Base-by-base conservation (phyloP, 176 grass and related monocot genomes). In the Tillandsia leiboldiana region DNA sequence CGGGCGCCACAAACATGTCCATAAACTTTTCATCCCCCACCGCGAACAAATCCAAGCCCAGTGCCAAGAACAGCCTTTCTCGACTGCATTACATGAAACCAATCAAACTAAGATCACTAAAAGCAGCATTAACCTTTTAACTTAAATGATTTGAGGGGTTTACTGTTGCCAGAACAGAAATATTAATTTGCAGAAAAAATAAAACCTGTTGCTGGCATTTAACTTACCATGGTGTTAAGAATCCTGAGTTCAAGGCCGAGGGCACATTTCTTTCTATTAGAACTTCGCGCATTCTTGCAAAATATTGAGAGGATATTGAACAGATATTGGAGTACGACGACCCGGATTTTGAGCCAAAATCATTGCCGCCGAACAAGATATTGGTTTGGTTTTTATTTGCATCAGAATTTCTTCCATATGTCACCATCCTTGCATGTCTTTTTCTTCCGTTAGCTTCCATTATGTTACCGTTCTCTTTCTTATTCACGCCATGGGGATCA, bases 1-100 rank as follows among this genome's bases (percentile, higher is more conserved):
- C 84, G 8, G 90, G 90, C 1, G 90, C 87, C 8, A 88, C 83
- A 51, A 99, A 99, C 90, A 99, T 91, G 82, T 94, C 87, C 95
- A 99, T 94, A 80, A 99, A 99, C 72, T 84, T 90, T 23, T 99
- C 85, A 11, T 99, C 95, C 51, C 80, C 94, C 24, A 94, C 82
- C 20, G 90, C 95, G 51, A 99, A 99, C 24, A 99, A 68, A 69
- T 99, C 87, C 2, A 85, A 87, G 51, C 95, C 87, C 62, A 99
- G 67, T 13, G 87, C 84, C 51, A 99, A 68, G 72, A 88, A 94
- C 73, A 99, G 82, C 76, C 78, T 90, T 64, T 99, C 95, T 15
- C 82, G 79, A 69, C 95, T 99, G 58, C 74, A 84, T 75, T 99
- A 57, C 74, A 84, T 75, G 54, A 72, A 3, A 82, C 66, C 48